Evolutionary conservation across 1,284 basidiomycete genomes (phyloP), one percentile per base, ranked within the genome.

Genomic region (Sanguinoderma infundibulare): DNA sequence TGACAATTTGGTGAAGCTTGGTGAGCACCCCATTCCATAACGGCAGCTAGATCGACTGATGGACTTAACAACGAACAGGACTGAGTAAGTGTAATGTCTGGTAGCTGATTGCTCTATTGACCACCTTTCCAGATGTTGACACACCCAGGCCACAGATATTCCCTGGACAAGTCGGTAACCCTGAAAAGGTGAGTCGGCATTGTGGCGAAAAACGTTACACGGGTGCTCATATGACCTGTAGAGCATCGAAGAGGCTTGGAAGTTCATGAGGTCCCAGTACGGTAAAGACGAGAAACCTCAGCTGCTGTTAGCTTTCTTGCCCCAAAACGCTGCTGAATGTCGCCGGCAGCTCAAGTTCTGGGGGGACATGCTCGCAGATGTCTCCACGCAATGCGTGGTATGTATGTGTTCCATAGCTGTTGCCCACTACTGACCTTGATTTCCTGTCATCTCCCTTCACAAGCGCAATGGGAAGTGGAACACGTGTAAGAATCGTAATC

Each of bases 291-390:
- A 49, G 30, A 32, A 32, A 34, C 49, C 49, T 20, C 49, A 54
- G 2, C 53, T 75, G 7, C 38, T 75, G 10, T 7, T 75, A 1
- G 72, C 69, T 9, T 54, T 75, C 15, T 64, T 75, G 2, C 72
- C 74, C 3, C 55, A 69, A 10, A 72, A 71, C 44, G 65, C 62
- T 2, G 51, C 49, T 8, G 65, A 64, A 17, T 56, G 52, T 22
- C 55, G 76, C 34, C 68, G 69, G 30, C 49, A 54, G 0, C 73
- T 83, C 40, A 84, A 84, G 64, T 69, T 74, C 44, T 83, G 79
- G 78, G 81, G 81, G 0, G 82, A 83, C 63, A 68, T 75, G 20
- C 8, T 39, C 2, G 44, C 44, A 10, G 73, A 72, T 3, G 59
- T 73, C 7, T 44, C 66, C 10, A 73, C 73, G 1, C 75, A 77